Conservation (phyloP, 1,284 basidiomycete genomes). For the Malassezia dermatis region DNA sequence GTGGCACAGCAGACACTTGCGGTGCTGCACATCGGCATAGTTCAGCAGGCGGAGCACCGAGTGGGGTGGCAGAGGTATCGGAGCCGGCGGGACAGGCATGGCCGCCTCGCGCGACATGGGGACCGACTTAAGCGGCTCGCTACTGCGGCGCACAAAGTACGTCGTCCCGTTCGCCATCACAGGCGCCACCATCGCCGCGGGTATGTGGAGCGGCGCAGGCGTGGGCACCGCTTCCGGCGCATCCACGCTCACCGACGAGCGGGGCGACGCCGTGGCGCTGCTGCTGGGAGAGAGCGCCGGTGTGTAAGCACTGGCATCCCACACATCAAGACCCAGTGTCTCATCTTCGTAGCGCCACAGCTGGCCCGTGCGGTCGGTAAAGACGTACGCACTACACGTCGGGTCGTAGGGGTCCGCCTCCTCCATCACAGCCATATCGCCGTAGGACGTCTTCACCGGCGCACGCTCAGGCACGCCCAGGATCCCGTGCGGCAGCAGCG, state of each 20-base stretch:
- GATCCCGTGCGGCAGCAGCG: background rate
- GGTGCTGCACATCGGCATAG: conserved; percentile 10
- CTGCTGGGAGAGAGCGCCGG: background rate
- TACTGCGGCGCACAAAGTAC: conserved; percentile 5
- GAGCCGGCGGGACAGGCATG: background rate
- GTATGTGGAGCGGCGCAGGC: background rate
- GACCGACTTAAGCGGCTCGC: background rate
- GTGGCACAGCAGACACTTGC: conserved; percentile 16
- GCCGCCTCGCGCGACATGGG: background rate
- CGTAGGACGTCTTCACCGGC: conserved; percentile 7
- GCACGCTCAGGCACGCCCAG: background rate
- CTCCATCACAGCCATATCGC: conserved; percentile 13
- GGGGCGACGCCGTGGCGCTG: conserved; percentile 1
- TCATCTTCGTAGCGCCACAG: conserved; percentile 18
- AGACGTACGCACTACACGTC: conserved; percentile 10
- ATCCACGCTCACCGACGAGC: background rate
- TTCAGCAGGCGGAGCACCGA: conserved; percentile 8
- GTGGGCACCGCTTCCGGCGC: background rate
- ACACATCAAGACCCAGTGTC: conserved; percentile 12
- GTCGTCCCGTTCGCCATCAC: conserved; percentile 6
- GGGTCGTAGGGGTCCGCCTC: conserved; percentile 18
- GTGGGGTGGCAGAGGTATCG: conserved; percentile 3
- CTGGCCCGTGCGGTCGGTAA: background rate
- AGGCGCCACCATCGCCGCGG: background rate
- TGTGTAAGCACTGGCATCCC: background rate